phyloP scores from a whole-genome alignment of 2,329 filamentous ascomycete species.

The Neofusicoccum ribis region DNA sequence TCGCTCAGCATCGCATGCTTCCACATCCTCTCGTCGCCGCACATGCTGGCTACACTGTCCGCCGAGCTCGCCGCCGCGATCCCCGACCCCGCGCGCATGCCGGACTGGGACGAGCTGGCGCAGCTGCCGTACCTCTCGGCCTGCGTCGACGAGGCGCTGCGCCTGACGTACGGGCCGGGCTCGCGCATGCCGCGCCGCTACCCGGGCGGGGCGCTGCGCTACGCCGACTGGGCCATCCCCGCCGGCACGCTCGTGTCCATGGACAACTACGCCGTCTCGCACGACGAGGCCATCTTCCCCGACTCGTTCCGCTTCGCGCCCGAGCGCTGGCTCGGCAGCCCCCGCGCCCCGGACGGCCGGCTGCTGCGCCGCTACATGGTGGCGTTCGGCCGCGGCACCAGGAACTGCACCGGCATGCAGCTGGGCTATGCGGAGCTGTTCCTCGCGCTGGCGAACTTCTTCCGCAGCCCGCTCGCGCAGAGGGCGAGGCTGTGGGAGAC shows the following conservation, averaged over 20 bases:
- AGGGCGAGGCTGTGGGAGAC: not conserved
- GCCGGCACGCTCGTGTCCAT: conserved; percentile 20
- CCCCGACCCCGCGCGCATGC: conserved; percentile 22
- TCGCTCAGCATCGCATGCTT: conserved; percentile 24
- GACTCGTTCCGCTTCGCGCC: conserved; percentile 30
- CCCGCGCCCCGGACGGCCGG: conserved; percentile 22
- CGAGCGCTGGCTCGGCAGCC: conserved; percentile 27
- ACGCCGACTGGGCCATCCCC: conserved; percentile 18
- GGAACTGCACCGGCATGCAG: conserved; percentile 22
- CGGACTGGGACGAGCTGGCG: conserved; percentile 2
- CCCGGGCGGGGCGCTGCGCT: conserved; percentile 10
- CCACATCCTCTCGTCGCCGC: conserved; percentile 30
- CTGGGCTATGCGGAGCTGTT: not conserved
- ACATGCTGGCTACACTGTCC: conserved; percentile 26
- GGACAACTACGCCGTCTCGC: conserved; percentile 15
- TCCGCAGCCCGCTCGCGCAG: not conserved
- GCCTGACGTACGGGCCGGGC: conserved; percentile 39
- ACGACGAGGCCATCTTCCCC: conserved; percentile 28
- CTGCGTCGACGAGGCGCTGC: conserved; percentile 30
- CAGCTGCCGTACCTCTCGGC: conserved; percentile 17
- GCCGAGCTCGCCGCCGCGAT: conserved; percentile 29
- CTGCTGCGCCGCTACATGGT: conserved; percentile 23
- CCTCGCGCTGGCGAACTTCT: not conserved
- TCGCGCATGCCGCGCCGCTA: conserved; percentile 28
- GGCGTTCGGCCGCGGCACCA: conserved; percentile 20